These are phyloP conservation scores for Aspergillus ochraceus DNA, from an alignment of 2,329 filamentous ascomycete species.

Conservation along the genomic window DNA sequence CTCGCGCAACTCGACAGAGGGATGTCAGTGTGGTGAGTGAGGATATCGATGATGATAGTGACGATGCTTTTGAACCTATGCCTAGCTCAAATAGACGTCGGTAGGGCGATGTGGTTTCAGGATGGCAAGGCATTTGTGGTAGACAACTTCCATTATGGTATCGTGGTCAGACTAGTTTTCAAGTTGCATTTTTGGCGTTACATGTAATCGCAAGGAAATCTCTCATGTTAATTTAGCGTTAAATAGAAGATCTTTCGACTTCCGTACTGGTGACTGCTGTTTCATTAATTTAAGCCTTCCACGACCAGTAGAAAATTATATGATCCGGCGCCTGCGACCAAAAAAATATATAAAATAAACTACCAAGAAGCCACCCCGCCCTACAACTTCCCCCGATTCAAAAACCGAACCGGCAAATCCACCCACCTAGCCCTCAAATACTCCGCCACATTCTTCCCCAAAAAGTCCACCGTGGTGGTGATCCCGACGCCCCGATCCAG, in stretches of 20 bases:
- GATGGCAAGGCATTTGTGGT: no score
- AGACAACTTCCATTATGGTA: not conserved
- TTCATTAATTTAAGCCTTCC: no score
- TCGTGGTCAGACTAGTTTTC: not conserved
- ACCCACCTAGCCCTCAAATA: slow-evolving; percentile 35
- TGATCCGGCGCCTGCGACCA: no score
- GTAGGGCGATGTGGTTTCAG: slow-evolving; percentile 8
- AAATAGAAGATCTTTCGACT: not conserved
- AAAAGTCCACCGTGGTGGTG: slow-evolving; percentile 35
- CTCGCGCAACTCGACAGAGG: slow-evolving; percentile 28
- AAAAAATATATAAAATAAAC: not conserved
- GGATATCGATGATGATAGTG: slow-evolving; percentile 44
- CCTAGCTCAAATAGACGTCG: slow-evolving; percentile 25
- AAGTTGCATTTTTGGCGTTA: slow-evolving; percentile 1
- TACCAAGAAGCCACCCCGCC: not conserved
- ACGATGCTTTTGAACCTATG: slow-evolving; percentile 47
- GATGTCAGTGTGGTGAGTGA: slow-evolving; percentile 39
- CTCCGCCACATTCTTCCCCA: slow-evolving; percentile 42
- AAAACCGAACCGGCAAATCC: slow-evolving; percentile 34
- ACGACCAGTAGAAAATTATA: no score
- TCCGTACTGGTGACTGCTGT: not conserved
- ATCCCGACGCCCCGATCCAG: slow-evolving; percentile 35
- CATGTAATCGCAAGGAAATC: not conserved
- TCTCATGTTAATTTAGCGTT: not conserved
- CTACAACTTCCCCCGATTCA: slow-evolving; percentile 27